These are phyloP conservation scores for Cardamine chenopodiifolia DNA, from an alignment of 345 rosid genomes.

Conservation along the genomic window DNA sequence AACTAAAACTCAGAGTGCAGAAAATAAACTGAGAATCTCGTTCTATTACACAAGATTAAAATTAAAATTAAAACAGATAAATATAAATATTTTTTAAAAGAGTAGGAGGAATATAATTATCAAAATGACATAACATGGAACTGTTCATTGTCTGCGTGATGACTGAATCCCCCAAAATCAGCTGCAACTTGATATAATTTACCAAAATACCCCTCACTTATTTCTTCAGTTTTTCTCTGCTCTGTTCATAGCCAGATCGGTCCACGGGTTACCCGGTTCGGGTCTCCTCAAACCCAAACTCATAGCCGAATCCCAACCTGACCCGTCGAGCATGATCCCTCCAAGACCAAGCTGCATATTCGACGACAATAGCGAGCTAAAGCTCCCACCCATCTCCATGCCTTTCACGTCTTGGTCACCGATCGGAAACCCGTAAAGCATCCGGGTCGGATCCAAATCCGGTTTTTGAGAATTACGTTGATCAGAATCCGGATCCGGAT, in stretches of 20 bases:
- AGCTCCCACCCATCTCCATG: constrained; percentile 38
- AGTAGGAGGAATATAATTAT: constrained; percentile 27
- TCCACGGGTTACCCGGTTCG: constrained; percentile 37
- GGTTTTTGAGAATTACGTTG: background rate
- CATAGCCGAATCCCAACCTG: constrained; percentile 41
- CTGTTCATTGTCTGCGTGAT: constrained; percentile 35
- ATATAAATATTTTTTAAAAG: background rate
- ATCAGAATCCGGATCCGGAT: constrained; percentile 39
- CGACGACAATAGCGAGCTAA: constrained; percentile 40
- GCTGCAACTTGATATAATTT: constrained; percentile 17
- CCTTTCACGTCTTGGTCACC: constrained; percentile 45
- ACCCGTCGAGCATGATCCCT: constrained; percentile 39
- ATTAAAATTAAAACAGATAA: background rate
- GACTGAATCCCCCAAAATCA: constrained; percentile 27
- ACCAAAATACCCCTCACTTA: constrained; percentile 23
- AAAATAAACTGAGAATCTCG: constrained; percentile 1
- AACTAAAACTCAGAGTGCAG: background rate
- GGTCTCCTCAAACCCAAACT: constrained; percentile 31
- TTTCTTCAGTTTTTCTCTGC: constrained; percentile 34
- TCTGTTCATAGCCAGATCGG: constrained; percentile 45
- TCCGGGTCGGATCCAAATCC: constrained; percentile 40
- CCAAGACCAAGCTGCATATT: constrained; percentile 47
- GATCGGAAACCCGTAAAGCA: constrained; percentile 44
- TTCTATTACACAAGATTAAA: constrained; percentile 27
- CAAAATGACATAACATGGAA: constrained; percentile 32